phyloP scores from a whole-genome alignment of 306 rosid species.

The Ziziphus jujuba region DNA sequence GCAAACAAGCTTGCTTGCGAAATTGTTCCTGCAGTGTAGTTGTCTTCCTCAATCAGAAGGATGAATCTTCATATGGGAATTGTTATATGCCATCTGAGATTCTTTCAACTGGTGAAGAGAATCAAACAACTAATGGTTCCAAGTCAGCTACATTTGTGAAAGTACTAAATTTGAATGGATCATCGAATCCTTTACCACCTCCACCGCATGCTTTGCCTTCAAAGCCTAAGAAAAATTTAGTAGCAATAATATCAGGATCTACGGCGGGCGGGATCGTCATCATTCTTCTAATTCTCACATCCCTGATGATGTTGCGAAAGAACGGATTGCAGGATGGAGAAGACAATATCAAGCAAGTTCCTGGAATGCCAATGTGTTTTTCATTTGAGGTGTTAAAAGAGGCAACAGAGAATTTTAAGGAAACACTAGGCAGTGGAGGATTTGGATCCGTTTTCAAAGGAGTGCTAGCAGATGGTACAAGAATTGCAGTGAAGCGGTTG shows the following conservation, averaged over 20 bases:
- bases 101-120: background rate
- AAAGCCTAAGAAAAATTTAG: background rate
- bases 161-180: background rate
- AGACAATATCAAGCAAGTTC: background rate
- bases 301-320: background rate
- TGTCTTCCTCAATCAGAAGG: background rate
- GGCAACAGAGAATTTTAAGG: conserved; percentile 5
- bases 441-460: conserved; percentile 22
- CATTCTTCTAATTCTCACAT: background rate
- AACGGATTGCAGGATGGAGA: background rate
- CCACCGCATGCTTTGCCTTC: background rate
- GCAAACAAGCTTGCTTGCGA: conserved; percentile 10
- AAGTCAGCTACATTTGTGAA: background rate
- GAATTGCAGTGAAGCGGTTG: conserved; percentile 20
- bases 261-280: background rate
- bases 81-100: conserved; percentile 12
- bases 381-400: background rate
- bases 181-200: background rate
- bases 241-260: background rate
- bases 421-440: conserved; percentile 4
- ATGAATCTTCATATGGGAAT: background rate
- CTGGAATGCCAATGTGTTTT: conserved; percentile 6
- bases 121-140: background rate
- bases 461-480: conserved; percentile 5
- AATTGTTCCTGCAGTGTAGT: conserved; percentile 12